Evolutionary conservation across 345 rosid genomes (phyloP).

Genomic region (Noccaea caerulescens): DNA sequence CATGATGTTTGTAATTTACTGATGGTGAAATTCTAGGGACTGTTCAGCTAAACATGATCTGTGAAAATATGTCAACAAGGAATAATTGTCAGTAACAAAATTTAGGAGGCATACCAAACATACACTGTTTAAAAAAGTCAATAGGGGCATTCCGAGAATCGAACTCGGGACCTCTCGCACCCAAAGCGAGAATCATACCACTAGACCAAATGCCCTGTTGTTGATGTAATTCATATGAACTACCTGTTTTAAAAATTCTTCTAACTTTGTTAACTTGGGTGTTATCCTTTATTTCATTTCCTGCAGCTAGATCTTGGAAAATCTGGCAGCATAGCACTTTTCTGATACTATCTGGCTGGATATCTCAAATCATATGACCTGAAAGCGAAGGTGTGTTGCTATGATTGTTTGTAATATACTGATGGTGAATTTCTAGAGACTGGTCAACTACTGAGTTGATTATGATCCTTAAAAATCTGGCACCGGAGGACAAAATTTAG

Average conservation of each 20-base stretch:
- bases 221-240: not conserved
- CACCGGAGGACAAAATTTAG: not conserved
- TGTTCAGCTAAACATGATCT: constrained; percentile 5
- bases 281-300: constrained; percentile 10
- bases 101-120: not conserved
- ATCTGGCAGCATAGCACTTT: constrained; percentile 6
- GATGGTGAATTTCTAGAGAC: constrained; percentile 9
- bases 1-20: constrained; percentile 17
- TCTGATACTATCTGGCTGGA: constrained; percentile 2
- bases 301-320: not conserved
- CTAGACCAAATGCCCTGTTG: not conserved
- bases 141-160: constrained; percentile 61
- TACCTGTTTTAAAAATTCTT: not conserved
- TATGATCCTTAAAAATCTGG: not conserved
- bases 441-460: constrained; percentile 1
- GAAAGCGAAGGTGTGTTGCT: constrained; percentile 9
- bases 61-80: constrained; percentile 23
- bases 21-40: constrained; percentile 1
- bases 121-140: constrained; percentile 26
- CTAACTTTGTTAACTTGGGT: not conserved
- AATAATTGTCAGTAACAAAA: not conserved
- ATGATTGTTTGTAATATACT: not conserved
- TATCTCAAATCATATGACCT: constrained; percentile 24
- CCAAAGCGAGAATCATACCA: constrained; percentile 27
- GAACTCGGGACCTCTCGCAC: constrained; percentile 55